Conservation (phyloP, 108 stramenopile species). For the Skeletonema marinoi region DNA sequence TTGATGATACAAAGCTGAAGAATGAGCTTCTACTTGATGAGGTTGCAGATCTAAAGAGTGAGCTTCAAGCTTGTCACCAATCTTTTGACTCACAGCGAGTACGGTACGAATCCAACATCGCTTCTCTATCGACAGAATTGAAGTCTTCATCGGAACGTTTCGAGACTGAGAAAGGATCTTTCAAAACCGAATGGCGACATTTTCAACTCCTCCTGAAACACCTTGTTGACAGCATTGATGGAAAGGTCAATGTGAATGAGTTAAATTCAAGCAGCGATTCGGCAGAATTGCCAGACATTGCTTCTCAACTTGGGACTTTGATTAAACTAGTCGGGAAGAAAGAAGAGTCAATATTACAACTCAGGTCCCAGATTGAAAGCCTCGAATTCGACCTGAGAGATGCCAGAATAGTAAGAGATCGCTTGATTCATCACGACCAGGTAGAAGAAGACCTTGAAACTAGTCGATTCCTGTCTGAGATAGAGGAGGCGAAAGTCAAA, state of each 20-base stretch:
- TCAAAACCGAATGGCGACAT: conserved; percentile 13
- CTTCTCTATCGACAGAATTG: conserved; percentile 4
- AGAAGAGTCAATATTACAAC: conserved; percentile 12
- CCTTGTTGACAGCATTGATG: conserved; percentile 1
- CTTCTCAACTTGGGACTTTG: conserved; percentile 9
- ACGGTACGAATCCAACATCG: neutral
- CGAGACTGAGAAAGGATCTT: neutral
- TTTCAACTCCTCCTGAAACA: conserved; percentile 6
- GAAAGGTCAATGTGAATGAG: neutral
- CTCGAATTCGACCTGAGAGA: neutral
- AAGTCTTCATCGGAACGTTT: conserved; percentile 1
- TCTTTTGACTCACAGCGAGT: neutral
- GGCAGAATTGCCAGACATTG: conserved; percentile 15
- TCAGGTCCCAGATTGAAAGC: conserved; percentile 1
- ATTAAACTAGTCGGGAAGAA: conserved; percentile 8
- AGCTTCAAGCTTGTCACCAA: neutral
- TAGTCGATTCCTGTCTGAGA: conserved; percentile 15
- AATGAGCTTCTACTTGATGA: neutral
- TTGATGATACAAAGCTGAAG: neutral
- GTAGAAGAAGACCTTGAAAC: neutral
- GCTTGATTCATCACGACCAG: neutral
- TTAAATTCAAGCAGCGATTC: neutral
- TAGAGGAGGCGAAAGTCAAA: conserved; percentile 14
- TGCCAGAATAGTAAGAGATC: neutral
- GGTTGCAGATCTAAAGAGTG: neutral